phyloP scores from a whole-genome alignment of 1,284 basidiomycete genomes.

The Salmacisia buchloeana region DNA sequence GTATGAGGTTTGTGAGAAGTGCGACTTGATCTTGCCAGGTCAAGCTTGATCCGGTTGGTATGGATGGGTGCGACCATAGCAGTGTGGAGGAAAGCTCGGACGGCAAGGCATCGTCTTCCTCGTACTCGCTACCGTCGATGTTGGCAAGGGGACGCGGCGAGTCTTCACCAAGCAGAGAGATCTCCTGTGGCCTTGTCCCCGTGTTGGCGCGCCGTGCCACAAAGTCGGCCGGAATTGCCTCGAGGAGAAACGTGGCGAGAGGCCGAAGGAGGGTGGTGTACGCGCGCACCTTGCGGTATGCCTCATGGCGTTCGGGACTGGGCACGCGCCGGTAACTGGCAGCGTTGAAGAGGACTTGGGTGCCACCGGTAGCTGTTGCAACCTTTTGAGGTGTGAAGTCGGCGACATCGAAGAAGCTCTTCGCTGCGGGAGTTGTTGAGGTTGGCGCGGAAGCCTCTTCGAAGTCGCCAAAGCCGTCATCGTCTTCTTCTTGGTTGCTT shows the following conservation, averaged over 20 bases:
- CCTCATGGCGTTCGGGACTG: background rate
- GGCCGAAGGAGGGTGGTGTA: slow-evolving; percentile 7
- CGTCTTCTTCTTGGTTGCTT: slow-evolving; percentile 53
- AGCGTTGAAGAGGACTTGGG: slow-evolving; percentile 26
- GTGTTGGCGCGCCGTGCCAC: background rate
- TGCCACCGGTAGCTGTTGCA: slow-evolving; percentile 20
- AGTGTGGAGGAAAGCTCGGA: slow-evolving; percentile 33
- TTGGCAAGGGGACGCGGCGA: background rate
- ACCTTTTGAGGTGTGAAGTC: slow-evolving; percentile 54
- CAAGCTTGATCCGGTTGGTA: slow-evolving; percentile 59
- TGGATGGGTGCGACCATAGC: slow-evolving; percentile 58
- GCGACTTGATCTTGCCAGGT: slow-evolving; percentile 55
- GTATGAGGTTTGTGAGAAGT: slow-evolving; percentile 55
- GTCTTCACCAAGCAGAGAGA: slow-evolving; percentile 5
- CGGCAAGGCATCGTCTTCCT: slow-evolving; percentile 26
- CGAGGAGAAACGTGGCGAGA: slow-evolving; percentile 10
- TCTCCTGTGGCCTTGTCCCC: background rate
- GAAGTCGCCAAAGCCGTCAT: slow-evolving; percentile 73
- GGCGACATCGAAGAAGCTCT: slow-evolving; percentile 12
- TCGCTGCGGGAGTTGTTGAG: slow-evolving; percentile 1
- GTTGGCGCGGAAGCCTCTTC: slow-evolving; percentile 6
- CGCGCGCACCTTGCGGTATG: background rate
- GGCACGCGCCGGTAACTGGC: slow-evolving; percentile 5
- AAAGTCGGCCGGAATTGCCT: slow-evolving; percentile 5
- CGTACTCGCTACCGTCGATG: slow-evolving; percentile 27